Evolutionary conservation across 2,329 filamentous ascomycete genomes (phyloP), one percentile per base, ranked within the genome.

Genomic region (Pseudocercospora fijiensis): DNA sequence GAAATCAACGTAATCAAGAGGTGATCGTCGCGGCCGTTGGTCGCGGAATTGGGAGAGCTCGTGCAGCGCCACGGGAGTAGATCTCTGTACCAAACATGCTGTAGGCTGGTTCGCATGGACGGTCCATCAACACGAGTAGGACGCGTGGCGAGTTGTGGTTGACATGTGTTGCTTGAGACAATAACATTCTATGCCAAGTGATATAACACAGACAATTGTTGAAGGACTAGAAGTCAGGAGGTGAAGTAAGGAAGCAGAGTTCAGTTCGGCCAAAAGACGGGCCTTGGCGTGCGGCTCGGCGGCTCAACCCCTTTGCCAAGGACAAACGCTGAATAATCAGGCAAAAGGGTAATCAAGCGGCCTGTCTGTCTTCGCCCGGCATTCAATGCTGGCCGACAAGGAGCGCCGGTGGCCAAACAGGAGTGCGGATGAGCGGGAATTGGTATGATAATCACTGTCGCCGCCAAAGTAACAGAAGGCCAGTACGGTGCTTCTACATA

Each of bases 51-150:
- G 49, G 49, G 49, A 52, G 49, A 52, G 49, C 10, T 52, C 49
- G 49, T 52, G 49, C 49, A 52, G 49, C 49, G 49, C 49, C 49
- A 27, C 49, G 49, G 49, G 24, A 52, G 24, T 13, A 24, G 24
- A 26, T 27, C 24, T 52, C 26, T 52, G 49, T 52, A 52, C 49
- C 49, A 52, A 52, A 52, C 49, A 52, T 52, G 26, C 26, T n/a
- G 26, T 22, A 5, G 26, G 2, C 20, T 52, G 49, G 24, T 16
- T 52, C 24, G 49, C 11, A 3, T 52, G 49, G 10, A 51, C 18
- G 11, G 49, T 22, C 24, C 20, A 24, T 16, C 24, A 27, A 27
- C 49, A 52, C 49, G 49, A 52, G 49, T 20, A 24, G 8, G 11
- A 24, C 49, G 20, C 24, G 49, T 52, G 49, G 24, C 28, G 16